A percentile compares a stretch with the other conserved stretches of the same genome.
Evolutionary conservation across 2,329 filamentous ascomycete genomes (phyloP).

Genomic region (Colletotrichum sp.): DNA sequence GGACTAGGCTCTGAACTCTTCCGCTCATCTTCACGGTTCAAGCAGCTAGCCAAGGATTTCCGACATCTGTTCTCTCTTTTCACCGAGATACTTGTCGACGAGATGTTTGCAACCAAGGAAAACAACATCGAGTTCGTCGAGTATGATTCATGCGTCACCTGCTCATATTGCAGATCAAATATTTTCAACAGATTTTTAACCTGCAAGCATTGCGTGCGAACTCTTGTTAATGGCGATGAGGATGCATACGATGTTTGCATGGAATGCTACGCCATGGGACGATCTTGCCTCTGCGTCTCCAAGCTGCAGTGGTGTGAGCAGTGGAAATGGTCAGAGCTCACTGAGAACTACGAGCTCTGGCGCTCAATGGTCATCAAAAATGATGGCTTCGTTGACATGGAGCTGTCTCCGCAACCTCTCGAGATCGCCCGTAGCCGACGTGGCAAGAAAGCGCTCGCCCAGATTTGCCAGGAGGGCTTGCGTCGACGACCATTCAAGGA

Average conservation of each 20-base stretch:
- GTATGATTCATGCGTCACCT: conserved; percentile 92
- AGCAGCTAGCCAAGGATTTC: conserved; percentile 83
- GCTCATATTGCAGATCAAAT: conserved; percentile 93
- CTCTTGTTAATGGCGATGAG: conserved; percentile 69
- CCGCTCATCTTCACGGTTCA: conserved; percentile 52
- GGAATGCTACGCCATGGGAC: conserved; percentile 98
- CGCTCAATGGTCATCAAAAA: conserved; percentile 77
- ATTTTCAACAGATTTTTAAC: conserved; percentile 98
- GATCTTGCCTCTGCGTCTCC: conserved; percentile 89
- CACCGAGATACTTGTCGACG: conserved; percentile 79
- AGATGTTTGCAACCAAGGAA: conserved; percentile 80
- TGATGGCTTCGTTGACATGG: conserved; percentile 69
- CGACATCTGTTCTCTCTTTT: conserved; percentile 79
- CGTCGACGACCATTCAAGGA: conserved; percentile 82
- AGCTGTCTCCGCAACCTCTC: conserved; percentile 73
- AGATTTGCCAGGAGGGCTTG: conserved; percentile 93
- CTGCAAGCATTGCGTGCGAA: conserved; percentile 81
- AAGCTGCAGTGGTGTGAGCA: conserved; percentile 91
- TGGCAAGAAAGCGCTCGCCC: conserved; percentile 81
- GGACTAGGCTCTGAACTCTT: conserved; percentile 53
- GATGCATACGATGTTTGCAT: conserved; percentile 97
- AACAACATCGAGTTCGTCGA: conserved; percentile 76
- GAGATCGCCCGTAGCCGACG: conserved; percentile 70
- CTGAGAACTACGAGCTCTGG: conserved; percentile 83
- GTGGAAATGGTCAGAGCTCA: conserved; percentile 82